A percentile compares a stretch with the other conserved stretches of the same genome.
These are phyloP conservation scores for Trichosanthes truncata DNA, from an alignment of 306 rosid species.

Conservation along the genomic window DNA sequence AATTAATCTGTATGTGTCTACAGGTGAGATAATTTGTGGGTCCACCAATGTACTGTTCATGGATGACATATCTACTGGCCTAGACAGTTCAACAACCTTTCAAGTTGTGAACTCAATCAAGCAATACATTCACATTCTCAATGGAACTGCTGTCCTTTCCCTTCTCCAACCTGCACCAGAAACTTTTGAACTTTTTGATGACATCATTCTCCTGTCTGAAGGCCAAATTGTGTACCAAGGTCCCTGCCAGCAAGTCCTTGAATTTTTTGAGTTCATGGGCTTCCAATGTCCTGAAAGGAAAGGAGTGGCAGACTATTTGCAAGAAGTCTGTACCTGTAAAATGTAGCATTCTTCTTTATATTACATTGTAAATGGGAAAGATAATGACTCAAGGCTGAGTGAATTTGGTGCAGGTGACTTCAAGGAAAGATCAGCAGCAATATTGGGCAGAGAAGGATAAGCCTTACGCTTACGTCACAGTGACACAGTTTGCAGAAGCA, in stretches of 20 bases:
- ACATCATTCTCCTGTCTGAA: conserved; percentile 33
- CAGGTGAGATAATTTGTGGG: conserved; percentile 45
- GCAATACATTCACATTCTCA: conserved; percentile 23
- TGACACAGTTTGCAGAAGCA: conserved; percentile 20
- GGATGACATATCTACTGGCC: conserved; percentile 50
- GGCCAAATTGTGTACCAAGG: conserved; percentile 39
- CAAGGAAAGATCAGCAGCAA: conserved; percentile 40
- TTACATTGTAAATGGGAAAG: not conserved
- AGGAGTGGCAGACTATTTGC: conserved; percentile 39
- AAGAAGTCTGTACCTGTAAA: conserved; percentile 28
- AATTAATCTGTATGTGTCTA: not conserved
- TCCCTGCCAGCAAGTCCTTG: conserved; percentile 27
- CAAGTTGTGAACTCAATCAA: conserved; percentile 39
- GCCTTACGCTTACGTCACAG: conserved; percentile 27
- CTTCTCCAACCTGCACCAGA: conserved; percentile 50
- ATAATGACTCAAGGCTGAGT: not conserved
- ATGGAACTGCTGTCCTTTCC: conserved; percentile 32
- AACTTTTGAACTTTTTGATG: conserved; percentile 35
- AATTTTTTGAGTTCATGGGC: conserved; percentile 33
- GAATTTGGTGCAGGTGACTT: conserved; percentile 29
- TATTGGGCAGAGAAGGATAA: conserved; percentile 25
- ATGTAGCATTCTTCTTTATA: not conserved
- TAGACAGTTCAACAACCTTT: conserved; percentile 41
- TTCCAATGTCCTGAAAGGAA: conserved; percentile 37
- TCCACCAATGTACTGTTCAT: conserved; percentile 36